phyloP scores from a whole-genome alignment of 1,284 basidiomycete genomes.

The Ustilago esculenta region DNA sequence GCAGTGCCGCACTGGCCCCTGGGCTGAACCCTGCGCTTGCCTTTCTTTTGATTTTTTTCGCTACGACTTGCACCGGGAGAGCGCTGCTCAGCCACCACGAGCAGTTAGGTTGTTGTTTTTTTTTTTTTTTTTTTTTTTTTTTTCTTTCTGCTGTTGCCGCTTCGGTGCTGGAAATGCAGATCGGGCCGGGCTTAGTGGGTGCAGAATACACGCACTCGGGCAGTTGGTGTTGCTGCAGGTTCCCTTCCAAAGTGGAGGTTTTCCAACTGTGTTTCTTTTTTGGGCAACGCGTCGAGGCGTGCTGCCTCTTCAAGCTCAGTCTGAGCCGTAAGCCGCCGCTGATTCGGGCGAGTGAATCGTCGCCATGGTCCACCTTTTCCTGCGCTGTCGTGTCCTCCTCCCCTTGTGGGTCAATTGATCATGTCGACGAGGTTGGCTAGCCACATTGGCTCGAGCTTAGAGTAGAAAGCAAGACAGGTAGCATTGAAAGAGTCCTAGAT shows the following conservation, averaged over 20 bases:
- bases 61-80: not conserved
- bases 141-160: not conserved
- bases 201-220: not conserved
- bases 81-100: too few species aligned
- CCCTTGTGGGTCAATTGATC: too few species aligned
- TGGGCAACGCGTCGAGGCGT: constrained; percentile 5
- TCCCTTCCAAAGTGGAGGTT: constrained; percentile 6
- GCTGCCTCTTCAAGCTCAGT: too few species aligned
- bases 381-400: too few species aligned
- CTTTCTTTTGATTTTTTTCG: not conserved
- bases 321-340: too few species aligned
- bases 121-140: not conserved
- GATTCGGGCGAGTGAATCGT: too few species aligned
- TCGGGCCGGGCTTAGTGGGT: constrained; percentile 1
- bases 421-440: too few species aligned
- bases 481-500: too few species aligned
- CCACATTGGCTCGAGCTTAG: too few species aligned
- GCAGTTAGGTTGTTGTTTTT: constrained; percentile 1
- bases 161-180: not conserved
- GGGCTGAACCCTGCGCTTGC: constrained; percentile 20
- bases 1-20: too few species aligned
- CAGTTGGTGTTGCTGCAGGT: constrained; percentile 5
- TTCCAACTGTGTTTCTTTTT: constrained; percentile 1
- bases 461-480: too few species aligned
- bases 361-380: too few species aligned